Evolutionary conservation across 1,284 basidiomycete genomes (phyloP).

Genomic region (Ganoderma meredithae): DNA sequence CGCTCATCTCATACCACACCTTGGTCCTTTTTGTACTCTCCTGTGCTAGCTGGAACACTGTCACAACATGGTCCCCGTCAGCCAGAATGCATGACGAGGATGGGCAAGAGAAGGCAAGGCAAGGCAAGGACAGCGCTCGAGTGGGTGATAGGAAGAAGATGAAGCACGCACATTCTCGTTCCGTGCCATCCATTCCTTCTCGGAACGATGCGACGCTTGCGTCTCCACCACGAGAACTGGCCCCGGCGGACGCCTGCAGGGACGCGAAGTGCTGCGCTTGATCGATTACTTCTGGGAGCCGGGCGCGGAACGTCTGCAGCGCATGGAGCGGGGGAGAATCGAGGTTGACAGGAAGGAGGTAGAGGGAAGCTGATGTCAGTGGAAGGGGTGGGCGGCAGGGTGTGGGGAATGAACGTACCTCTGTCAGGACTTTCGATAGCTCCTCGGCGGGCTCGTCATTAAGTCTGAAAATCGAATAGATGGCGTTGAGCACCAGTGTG

Average conservation of each 20-base stretch:
- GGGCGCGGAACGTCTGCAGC: conserved; percentile 78
- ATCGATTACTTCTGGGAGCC: conserved; percentile 85
- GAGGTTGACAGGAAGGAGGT: conserved; percentile 6
- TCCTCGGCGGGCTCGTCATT: conserved; percentile 74
- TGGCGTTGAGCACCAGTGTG: not conserved
- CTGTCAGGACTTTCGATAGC: conserved; percentile 73
- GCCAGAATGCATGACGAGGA: conserved; percentile 8
- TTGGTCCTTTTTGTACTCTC: conserved; percentile 81
- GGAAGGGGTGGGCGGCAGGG: not conserved
- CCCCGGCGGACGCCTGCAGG: conserved; percentile 51
- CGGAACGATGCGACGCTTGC: conserved; percentile 79
- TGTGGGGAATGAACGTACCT: conserved; percentile 50
- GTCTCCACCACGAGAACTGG: conserved; percentile 55
- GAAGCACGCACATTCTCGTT: conserved; percentile 78
- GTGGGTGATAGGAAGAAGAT: not conserved
- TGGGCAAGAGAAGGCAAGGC: not conserved
- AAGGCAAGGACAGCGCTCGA: not conserved
- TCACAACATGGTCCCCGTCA: not conserved
- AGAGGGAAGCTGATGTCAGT: not conserved
- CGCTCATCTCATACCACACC: conserved; percentile 82
- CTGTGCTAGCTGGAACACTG: conserved; percentile 87
- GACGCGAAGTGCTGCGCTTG: conserved; percentile 91
- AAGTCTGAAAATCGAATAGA: conserved; percentile 53
- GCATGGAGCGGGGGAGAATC: conserved; percentile 14
- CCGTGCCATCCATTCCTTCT: conserved; percentile 88